These are phyloP conservation scores for Neurospora sp. DNA, from an alignment of 495 filamentous ascomycete genomes.

Conservation along the genomic window DNA sequence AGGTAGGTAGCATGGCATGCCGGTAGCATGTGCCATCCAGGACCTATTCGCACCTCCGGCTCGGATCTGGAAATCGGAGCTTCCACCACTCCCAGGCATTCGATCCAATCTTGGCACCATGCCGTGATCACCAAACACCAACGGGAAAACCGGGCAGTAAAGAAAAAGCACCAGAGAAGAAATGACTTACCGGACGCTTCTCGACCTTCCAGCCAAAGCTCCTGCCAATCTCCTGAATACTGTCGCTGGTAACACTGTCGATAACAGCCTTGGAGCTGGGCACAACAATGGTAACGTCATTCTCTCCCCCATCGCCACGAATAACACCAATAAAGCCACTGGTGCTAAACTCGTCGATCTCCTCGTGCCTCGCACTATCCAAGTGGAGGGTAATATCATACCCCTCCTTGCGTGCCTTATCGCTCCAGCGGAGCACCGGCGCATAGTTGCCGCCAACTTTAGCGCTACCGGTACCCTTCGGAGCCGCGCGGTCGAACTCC, in stretches of 20 bases:
- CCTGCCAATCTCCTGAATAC: constrained; percentile 55
- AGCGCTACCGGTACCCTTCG: constrained; percentile 61
- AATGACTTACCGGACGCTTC: constrained; percentile 37
- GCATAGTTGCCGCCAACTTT: constrained; percentile 77
- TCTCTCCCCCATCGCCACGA: constrained; percentile 40
- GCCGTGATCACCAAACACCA: background rate
- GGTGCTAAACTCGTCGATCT: constrained; percentile 86
- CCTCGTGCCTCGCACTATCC: constrained; percentile 66
- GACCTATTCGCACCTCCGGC: background rate
- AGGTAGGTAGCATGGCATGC: background rate
- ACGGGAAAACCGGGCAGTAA: background rate
- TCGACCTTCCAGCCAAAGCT: constrained; percentile 61
- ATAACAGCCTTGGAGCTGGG: constrained; percentile 77
- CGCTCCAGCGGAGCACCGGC: constrained; percentile 72
- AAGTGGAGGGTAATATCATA: constrained; percentile 83
- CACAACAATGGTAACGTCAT: constrained; percentile 54
- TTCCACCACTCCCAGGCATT: background rate
- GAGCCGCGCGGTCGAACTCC: constrained; percentile 64
- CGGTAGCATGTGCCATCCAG: background rate
- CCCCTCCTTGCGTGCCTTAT: constrained; percentile 58
- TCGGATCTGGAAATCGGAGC: background rate
- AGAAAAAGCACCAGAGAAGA: background rate
- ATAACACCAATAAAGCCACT: constrained; percentile 72
- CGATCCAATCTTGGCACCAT: background rate
- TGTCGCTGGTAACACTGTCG: constrained; percentile 68